Percentiles rank a stretch among this genome's conserved stretches.
Conservation (phyloP, 2,329 filamentous ascomycete species). For the Aspergillus sp. region DNA sequence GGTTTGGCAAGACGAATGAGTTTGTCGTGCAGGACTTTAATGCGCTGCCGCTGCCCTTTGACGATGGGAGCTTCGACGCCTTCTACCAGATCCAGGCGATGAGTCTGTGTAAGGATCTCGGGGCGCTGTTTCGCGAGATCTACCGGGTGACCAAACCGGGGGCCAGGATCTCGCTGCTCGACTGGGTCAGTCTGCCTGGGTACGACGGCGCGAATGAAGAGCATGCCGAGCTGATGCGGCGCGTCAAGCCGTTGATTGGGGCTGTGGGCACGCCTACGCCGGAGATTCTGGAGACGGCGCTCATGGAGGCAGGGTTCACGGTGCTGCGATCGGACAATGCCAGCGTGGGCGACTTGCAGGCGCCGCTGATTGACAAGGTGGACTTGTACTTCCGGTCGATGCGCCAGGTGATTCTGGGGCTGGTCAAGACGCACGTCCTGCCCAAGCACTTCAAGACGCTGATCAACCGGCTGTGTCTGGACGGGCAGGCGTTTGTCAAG, state of each 20-base stretch:
- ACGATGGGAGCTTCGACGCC: constrained; percentile 50
- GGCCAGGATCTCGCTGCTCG: constrained; percentile 51
- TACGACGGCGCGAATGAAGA: constrained; percentile 50
- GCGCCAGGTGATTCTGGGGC: constrained; percentile 49
- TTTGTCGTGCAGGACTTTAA: constrained; percentile 56
- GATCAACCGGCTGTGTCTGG: constrained; percentile 54
- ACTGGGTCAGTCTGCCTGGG: constrained; percentile 54
- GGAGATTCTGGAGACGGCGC: constrained; percentile 46
- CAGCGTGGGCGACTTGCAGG: constrained; percentile 52
- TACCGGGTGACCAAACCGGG: constrained; percentile 53
- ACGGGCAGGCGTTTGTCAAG: constrained; percentile 56
- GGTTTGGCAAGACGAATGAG: constrained; percentile 40
- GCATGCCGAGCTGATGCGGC: constrained; percentile 53
- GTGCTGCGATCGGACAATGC: constrained; percentile 53
- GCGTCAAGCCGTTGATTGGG: constrained; percentile 56
- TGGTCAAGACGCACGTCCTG: constrained; percentile 49
- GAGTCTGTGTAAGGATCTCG: constrained; percentile 53
- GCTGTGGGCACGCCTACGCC: constrained; percentile 57
- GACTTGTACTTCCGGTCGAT: constrained; percentile 56
- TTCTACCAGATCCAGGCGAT: constrained; percentile 60
- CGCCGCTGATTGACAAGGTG: constrained; percentile 55
- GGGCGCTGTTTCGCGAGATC: constrained; percentile 50
- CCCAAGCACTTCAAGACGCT: constrained; percentile 55
- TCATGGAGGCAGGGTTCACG: constrained; percentile 49
- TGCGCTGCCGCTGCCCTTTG: constrained; percentile 52